These are phyloP conservation scores for Trichosporon ovoides DNA, from an alignment of 1,284 basidiomycete genomes.

Conservation along the genomic window DNA sequence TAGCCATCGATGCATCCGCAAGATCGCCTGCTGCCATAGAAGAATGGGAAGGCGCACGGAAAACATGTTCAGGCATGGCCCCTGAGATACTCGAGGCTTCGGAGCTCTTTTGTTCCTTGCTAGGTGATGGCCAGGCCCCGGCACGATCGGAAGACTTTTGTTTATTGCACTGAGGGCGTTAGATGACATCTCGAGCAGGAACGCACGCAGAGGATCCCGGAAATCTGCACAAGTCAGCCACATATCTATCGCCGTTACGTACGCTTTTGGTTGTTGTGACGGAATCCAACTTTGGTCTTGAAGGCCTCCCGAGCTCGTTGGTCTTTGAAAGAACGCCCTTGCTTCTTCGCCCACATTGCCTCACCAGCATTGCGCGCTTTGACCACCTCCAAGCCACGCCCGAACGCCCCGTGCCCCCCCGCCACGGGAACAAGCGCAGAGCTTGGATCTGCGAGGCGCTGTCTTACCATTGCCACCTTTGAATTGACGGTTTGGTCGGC, in stretches of 20 bases:
- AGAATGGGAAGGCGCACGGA: too few species aligned
- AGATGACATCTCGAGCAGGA: too few species aligned
- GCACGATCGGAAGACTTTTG: too few species aligned
- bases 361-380: conserved; percentile 92
- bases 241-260: conserved; percentile 15
- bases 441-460: conserved; percentile 71
- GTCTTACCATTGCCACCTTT: conserved; percentile 62
- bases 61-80: too few species aligned
- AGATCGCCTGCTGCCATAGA: too few species aligned
- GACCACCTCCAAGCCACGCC: conserved; percentile 70
- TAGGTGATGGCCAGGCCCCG: too few species aligned
- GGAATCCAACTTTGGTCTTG: conserved; percentile 63
- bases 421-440: conserved; percentile 73
- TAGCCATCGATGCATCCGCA: too few species aligned
- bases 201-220: conserved; percentile 52
- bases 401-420: conserved; percentile 80
- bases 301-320: conserved; percentile 71
- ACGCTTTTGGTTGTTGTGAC: conserved; percentile 80
- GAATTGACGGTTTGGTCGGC: conserved; percentile 46
- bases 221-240: conserved; percentile 53
- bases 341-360: conserved; percentile 83
- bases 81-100: too few species aligned
- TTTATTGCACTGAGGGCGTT: conserved; percentile 12
- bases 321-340: conserved; percentile 80
- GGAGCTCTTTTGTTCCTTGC: too few species aligned